Evolutionary conservation across 2,329 filamentous ascomycete genomes (phyloP), one percentile per base, ranked within the genome.

Genomic region (Aschersonia sp.): DNA sequence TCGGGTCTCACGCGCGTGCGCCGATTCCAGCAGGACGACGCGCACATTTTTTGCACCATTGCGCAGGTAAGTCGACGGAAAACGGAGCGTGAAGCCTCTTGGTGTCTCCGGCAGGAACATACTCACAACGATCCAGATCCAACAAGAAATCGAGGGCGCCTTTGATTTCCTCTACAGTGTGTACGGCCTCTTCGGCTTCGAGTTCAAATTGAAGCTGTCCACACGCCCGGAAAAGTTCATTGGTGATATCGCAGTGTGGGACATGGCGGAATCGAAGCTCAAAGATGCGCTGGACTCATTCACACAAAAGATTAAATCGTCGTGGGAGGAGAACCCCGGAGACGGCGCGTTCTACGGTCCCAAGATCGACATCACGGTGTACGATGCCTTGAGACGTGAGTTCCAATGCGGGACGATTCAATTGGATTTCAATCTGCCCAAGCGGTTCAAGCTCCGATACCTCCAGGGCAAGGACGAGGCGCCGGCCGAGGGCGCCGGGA

Each of bases 301-400:
- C 64, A 75, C 78, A 49, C 68, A 67, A 22, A 63, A 65, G 49
- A 65, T 65, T 37, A 77, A 82, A 51, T 75, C 80, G 35, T 72
- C 80, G 53, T 98, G 92, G 92, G 84, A 87, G 63, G 72, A 95
- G 46, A 95, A 97, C 66, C 84, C 87, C 51, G 92, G 90, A 49
- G 92, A 98, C 58, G 92, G 92, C 61, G 92, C 92, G 47, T 98
- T 97, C 69, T 98, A 98, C 64, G 92, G 92, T 2, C 92, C 92
- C 46, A 98, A 98, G 78, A 95, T 97, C 57, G 92, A 98, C 58
- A 92, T 98, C 60, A 94, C 87, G 52, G 89, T 98, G 59, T 83
- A 81, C 46, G 90, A 96, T 66, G 87, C 87, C 43, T 72, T 96
- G 55, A 80, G 81, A 65, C 79, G 89, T 62, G 86, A 66, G 47